phyloP scores from a whole-genome alignment of 345 rosid species.

The Gossypium rotundifolium region DNA sequence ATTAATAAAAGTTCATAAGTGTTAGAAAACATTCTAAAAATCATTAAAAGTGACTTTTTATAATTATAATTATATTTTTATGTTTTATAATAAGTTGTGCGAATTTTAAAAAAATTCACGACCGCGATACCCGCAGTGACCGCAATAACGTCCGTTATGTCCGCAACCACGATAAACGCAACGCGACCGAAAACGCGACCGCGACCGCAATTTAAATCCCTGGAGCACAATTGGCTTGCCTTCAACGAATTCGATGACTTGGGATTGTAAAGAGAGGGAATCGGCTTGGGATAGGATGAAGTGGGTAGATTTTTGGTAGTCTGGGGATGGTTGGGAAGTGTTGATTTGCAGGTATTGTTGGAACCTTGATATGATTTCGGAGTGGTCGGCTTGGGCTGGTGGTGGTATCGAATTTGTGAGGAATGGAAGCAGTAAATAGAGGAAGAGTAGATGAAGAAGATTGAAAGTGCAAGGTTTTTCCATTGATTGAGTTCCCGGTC shows the following conservation, averaged over 20 bases:
- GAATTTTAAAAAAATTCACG: no score
- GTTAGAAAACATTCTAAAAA: no score
- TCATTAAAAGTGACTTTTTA: no score
- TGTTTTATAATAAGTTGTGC: no score
- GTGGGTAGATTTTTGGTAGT: slow-evolving; percentile 47
- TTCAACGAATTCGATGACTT: slow-evolving; percentile 50
- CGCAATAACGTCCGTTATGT: no score
- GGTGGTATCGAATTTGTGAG: slow-evolving; percentile 3
- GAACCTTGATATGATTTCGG: slow-evolving; percentile 55
- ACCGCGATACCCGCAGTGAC: no score
- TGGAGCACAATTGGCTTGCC: slow-evolving; percentile 69
- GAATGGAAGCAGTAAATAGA: not conserved
- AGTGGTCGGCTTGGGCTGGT: slow-evolving; percentile 8
- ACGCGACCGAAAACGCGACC: no score
- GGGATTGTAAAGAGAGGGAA: slow-evolving; percentile 56
- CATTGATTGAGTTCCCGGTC: not conserved
- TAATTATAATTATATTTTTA: no score
- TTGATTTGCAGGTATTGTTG: slow-evolving; percentile 78
- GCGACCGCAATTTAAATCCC: no score
- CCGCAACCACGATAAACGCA: no score
- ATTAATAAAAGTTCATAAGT: no score
- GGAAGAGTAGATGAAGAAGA: slow-evolving; percentile 4
- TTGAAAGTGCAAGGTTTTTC: not conserved
- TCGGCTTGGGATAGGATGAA: slow-evolving; percentile 66
- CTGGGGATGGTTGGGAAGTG: slow-evolving; percentile 79